These are phyloP conservation scores for Pseudogymnoascus sp. DNA, from an alignment of 2,329 filamentous ascomycete genomes.

Conservation along the genomic window DNA sequence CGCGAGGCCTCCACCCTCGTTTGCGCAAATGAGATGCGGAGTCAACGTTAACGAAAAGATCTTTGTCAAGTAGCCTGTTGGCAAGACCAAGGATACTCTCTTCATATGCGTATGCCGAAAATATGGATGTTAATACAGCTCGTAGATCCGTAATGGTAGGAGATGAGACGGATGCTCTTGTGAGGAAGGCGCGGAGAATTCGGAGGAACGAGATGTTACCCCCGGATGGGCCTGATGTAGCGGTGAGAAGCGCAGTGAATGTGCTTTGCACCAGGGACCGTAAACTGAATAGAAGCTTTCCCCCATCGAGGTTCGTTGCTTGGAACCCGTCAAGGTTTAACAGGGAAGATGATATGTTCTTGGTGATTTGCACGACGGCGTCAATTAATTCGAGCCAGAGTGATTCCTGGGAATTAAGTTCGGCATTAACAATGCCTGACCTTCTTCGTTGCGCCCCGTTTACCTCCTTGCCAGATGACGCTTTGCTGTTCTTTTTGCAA, in stretches of 20 bases:
- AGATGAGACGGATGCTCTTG: slow-evolving; percentile 70
- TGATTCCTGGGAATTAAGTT: slow-evolving; percentile 46
- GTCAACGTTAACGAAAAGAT: slow-evolving; percentile 76
- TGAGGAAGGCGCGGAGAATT: slow-evolving; percentile 81
- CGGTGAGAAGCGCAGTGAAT: slow-evolving; percentile 77
- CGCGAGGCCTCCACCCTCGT: slow-evolving; percentile 79
- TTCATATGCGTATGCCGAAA: slow-evolving; percentile 92
- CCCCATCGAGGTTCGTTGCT: slow-evolving; percentile 39
- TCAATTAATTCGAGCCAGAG: slow-evolving; percentile 58
- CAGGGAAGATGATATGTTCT: slow-evolving; percentile 52
- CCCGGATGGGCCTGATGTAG: slow-evolving; percentile 48
- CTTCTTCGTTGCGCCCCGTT: slow-evolving; percentile 32
- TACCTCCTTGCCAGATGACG: slow-evolving; percentile 25
- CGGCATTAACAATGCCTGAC: slow-evolving; percentile 34
- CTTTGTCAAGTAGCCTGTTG: slow-evolving; percentile 78
- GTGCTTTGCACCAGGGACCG: slow-evolving; percentile 79
- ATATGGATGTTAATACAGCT: slow-evolving; percentile 77
- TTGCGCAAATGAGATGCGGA: slow-evolving; percentile 68
- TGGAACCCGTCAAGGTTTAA: slow-evolving; percentile 27
- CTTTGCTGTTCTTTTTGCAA: slow-evolving; percentile 76
- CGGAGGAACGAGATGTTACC: slow-evolving; percentile 73
- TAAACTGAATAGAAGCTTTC: slow-evolving; percentile 58
- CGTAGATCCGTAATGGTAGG: slow-evolving; percentile 83
- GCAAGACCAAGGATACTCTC: slow-evolving; percentile 80
- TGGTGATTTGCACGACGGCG: slow-evolving; percentile 54